phyloP scores from a whole-genome alignment of 2,329 filamentous ascomycete species.

The Penicillium sp. region DNA sequence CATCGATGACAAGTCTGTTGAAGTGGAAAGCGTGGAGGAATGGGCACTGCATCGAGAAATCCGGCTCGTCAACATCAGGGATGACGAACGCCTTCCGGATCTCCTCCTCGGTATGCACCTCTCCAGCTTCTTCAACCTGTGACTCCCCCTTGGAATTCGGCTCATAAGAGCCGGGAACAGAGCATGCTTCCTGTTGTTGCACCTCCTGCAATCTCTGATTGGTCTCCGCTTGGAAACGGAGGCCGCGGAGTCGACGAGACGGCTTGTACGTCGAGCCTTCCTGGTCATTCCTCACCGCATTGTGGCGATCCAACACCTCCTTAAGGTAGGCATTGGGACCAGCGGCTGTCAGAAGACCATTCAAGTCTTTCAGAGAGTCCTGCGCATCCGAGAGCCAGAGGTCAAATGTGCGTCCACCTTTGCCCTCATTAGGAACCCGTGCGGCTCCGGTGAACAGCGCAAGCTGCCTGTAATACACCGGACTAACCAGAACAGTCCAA shows the following conservation, averaged over 20 bases:
- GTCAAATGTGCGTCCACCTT: slow-evolving; percentile 50
- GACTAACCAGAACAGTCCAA: slow-evolving; percentile 47
- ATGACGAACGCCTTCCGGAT: neutral
- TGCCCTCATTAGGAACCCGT: slow-evolving; percentile 28
- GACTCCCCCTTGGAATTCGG: neutral
- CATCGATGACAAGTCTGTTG: slow-evolving; percentile 63
- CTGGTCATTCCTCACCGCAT: slow-evolving; percentile 37
- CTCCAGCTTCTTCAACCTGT: neutral
- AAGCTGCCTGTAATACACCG: neutral
- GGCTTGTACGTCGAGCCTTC: slow-evolving; percentile 19
- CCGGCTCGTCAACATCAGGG: neutral
- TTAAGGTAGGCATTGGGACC: slow-evolving; percentile 36
- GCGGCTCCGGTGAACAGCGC: slow-evolving; percentile 53
- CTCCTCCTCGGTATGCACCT: neutral
- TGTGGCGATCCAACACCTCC: slow-evolving; percentile 25
- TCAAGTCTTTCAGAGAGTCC: slow-evolving; percentile 43
- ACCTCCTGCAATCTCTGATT: neutral
- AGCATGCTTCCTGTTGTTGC: neutral
- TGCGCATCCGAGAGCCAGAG: slow-evolving; percentile 55
- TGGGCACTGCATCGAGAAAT: slow-evolving; percentile 33
- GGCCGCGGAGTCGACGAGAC: neutral
- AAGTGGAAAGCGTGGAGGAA: slow-evolving; percentile 63
- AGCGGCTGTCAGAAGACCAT: slow-evolving; percentile 34
- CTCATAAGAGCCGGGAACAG: neutral
- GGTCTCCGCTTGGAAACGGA: neutral